These are phyloP conservation scores for Theobroma grandiflorum DNA, from an alignment of 441 rosid genomes.

Conservation along the genomic window DNA sequence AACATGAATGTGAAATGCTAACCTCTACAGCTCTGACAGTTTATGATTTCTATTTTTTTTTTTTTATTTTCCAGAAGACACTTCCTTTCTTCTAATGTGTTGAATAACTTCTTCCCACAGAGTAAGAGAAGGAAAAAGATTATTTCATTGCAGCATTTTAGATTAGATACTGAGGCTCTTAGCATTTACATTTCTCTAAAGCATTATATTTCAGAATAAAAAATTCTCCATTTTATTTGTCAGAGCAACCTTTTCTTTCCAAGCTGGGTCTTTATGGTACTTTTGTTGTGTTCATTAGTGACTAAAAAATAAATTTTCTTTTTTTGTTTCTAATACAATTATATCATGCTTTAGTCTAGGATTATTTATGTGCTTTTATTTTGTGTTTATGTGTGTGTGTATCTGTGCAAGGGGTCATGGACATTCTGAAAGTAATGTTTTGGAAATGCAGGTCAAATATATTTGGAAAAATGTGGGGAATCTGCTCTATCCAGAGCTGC, in stretches of 20 bases:
- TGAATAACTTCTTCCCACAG: neutral
- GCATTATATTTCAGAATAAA: conserved; percentile 42
- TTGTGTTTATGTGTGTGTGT: neutral
- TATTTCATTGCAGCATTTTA: neutral
- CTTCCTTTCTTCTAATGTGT: too few relatives aligned
- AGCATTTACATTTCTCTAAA: neutral
- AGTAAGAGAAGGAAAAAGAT: neutral
- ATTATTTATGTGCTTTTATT: neutral
- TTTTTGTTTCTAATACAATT: neutral
- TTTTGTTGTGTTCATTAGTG: neutral
- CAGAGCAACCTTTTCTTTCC: neutral
- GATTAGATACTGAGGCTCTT: neutral
- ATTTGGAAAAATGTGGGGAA: conserved; percentile 52
- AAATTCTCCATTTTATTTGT: conserved; percentile 44
- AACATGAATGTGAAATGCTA: neutral
- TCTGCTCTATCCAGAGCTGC: conserved; percentile 46
- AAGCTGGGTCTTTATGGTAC: neutral
- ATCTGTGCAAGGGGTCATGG: neutral
- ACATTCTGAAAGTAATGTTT: neutral
- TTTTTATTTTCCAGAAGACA: too few relatives aligned
- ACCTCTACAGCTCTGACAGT: conserved; percentile 34
- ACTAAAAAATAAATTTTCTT: neutral
- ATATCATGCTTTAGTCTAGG: neutral
- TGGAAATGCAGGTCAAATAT: conserved; percentile 47
- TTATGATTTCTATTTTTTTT: neutral